Base-by-base conservation (phyloP, 371 early-diverging fungal species). In the Aphelidium insulamus region DNA sequence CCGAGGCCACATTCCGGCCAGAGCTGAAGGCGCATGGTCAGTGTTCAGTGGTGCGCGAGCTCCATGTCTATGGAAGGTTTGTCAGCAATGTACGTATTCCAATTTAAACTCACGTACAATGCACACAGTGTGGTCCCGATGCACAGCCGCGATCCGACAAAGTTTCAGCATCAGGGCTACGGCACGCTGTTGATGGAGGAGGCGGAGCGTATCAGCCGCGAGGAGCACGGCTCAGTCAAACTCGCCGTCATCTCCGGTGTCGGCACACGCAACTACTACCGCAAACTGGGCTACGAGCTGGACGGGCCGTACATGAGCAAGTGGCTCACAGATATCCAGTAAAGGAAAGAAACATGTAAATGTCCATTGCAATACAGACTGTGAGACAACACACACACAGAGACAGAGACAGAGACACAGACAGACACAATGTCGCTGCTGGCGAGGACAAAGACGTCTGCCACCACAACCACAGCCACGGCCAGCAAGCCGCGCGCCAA, bases 31-130 rank as follows among this genome's bases (percentile, higher is more conserved):
- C 57, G 6, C 45, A 29, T 14, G 80, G 72, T 0, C 88, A 64
- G 43, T 69, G 72, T 17, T 87, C 88, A 11, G 80, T 99, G 40
- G 95, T 99, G 15, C 67, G 99, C 29, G 99, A 99, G 57, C 52
- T 99, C 36, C 99, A 99, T 48, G 99, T 99, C 8, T 99, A 99
- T 52, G 99, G 99, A n/a, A n/a, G n/a, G n/a, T n/a, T n/a, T n/a
- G n/a, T n/a, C n/a, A n/a, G n/a, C n/a, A n/a, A n/a, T n/a, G n/a
- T n/a, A n/a, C n/a, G n/a, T n/a, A n/a, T n/a, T n/a, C n/a, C n/a
- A n/a, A n/a, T n/a, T n/a, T n/a, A n/a, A n/a, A n/a, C n/a, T n/a
- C n/a, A n/a, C n/a, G n/a, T n/a, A n/a, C n/a, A n/a, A n/a, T n/a
- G n/a, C n/a, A n/a, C n/a, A n/a, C 2, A 78, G 73, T 19, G 97